phyloP scores from a whole-genome alignment of 257 asterid genomes.

The Salvia splendens region DNA sequence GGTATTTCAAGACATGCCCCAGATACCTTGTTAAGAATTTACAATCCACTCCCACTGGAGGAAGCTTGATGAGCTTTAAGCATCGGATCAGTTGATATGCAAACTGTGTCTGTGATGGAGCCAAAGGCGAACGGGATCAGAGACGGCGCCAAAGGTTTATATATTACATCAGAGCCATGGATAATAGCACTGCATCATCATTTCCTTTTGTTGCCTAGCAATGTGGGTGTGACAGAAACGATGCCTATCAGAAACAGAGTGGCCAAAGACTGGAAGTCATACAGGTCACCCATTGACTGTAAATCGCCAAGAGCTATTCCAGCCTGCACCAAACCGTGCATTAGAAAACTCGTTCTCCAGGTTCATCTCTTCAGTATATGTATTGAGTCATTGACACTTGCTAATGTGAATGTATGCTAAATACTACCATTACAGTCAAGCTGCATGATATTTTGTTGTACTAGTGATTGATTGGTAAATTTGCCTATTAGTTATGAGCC shows the following conservation, averaged over 20 bases:
- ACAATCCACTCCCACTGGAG: conserved; percentile 24
- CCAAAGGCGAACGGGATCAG: not conserved
- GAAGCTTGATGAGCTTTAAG: conserved; percentile 1
- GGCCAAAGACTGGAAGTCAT: conserved; percentile 81
- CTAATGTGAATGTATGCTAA: not conserved
- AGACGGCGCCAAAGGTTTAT: too few relatives aligned
- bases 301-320: conserved; percentile 90
- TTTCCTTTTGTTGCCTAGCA: conserved; percentile 56
- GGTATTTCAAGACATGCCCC: conserved; percentile 17
- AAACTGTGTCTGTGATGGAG: conserved; percentile 1
- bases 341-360: conserved; percentile 4
- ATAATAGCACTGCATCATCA: conserved; percentile 27
- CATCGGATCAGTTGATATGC: too few relatives aligned
- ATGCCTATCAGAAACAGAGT: conserved; percentile 85
- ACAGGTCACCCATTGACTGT: conserved; percentile 88
- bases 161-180: not conserved
- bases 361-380: not conserved
- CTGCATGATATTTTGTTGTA: not conserved
- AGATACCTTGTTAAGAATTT: conserved; percentile 15
- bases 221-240: conserved; percentile 68
- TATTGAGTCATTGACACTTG: not conserved
- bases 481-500: conserved; percentile 5
- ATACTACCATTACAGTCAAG: not conserved
- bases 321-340: conserved; percentile 54
- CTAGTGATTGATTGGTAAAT: not conserved